Base-by-base conservation (phyloP, 352 stramenopile species). In the Pythium biforme region DNA sequence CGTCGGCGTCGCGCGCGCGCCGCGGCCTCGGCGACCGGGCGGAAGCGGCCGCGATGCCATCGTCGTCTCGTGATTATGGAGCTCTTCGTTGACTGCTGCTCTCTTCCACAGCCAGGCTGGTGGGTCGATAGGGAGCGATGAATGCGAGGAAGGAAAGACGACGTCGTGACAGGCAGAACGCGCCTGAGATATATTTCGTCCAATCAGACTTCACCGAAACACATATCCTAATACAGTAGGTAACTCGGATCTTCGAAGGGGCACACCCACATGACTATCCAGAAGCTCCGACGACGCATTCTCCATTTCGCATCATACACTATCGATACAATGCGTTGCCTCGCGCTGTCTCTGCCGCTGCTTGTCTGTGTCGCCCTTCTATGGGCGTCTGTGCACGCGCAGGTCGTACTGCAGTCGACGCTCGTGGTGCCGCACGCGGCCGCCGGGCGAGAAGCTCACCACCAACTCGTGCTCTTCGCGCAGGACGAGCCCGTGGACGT, bases 11-110 rank as follows among this genome's bases (percentile, higher is more conserved):
- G 68, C 54, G 56, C 68, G 70, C 19, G 29, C 48, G 34, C 57
- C 61, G 34, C 45, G 62, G 31, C 59, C 48, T 43, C 63, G 62
- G 29, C 62, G 70, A 1, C 68, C 68, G 10, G 66, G 69, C 22
- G 73, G 68, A 59, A 75, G 64, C 27, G 74, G 62, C 46, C 74
- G 55, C 41, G 75, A 80, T 49, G 77, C 65, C 77, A 86, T 86
- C 17, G n/a, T 59, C 25, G 37, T 29, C 27, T 37, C 14, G 14
- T 3, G 14, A 20, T 14, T 43, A 14, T 43, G 37, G 37, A 43
- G 37, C 37, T 29, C 45, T 51, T 31, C 47, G 23, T 53, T 33
- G 27, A 55, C 31, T 59, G 25, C 19, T 14, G 37, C 34, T 48
- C 43, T 62, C 55, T 62, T 55, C 45, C 55, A 55, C 55, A 31